A percentile compares a stretch with the other conserved stretches of the same genome.
Conservation (phyloP, 1,139 yeast genomes). For the Candida pseudocylindracea region DNA sequence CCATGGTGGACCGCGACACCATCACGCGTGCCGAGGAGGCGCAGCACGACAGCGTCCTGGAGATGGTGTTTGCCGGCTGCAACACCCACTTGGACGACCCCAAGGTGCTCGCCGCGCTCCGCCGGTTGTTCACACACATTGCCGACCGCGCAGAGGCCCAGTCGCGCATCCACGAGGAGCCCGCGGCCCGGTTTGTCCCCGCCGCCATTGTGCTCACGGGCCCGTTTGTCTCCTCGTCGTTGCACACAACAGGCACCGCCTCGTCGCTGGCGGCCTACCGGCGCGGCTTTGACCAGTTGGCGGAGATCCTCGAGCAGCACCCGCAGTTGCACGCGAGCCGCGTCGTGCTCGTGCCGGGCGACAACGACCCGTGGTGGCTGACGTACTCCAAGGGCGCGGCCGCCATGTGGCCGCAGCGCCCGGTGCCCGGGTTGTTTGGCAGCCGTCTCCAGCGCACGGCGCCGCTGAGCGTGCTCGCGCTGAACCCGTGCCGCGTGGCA, state of each 20-base stretch:
- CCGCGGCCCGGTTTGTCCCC: constrained; percentile 11
- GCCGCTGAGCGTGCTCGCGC: constrained; percentile 24
- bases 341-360: constrained; percentile 63
- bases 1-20: constrained; percentile 30
- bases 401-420: constrained; percentile 47
- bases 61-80: constrained; percentile 49
- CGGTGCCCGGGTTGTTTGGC: constrained; percentile 51
- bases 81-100: constrained; percentile 40
- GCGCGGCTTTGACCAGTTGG: constrained; percentile 49
- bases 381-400: constrained; percentile 43
- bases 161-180: constrained; percentile 5
- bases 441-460: constrained; percentile 40
- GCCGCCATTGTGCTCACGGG: constrained; percentile 23
- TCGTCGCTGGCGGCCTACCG: constrained; percentile 33
- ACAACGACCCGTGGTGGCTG: constrained; percentile 85
- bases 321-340: constrained; percentile 15
- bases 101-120: constrained; percentile 3
- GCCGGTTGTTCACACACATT: constrained; percentile 3
- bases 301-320: constrained; percentile 20
- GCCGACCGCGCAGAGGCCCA: constrained; percentile 10
- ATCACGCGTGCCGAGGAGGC: constrained; percentile 5
- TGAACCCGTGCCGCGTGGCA: constrained; percentile 66
- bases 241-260: constrained; percentile 9
- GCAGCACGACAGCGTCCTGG: constrained; percentile 11
- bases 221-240: constrained; percentile 49